Evolutionary conservation across 1,284 basidiomycete species (phyloP), one percentile per base, ranked within the genome.

Genomic region (Porodaedalea pini): DNA sequence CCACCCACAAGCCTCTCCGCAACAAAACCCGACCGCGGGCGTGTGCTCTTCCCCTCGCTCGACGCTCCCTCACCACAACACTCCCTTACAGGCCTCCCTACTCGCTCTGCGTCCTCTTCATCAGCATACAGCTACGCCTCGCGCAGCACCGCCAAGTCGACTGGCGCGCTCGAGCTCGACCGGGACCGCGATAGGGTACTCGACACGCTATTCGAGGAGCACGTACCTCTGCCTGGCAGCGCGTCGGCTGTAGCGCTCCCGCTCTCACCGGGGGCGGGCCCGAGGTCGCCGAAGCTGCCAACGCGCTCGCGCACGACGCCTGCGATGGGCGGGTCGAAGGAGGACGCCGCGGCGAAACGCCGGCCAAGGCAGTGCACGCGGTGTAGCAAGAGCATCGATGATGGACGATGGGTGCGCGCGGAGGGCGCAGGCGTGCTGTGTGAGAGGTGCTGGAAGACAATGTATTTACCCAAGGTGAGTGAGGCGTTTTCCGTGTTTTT

Each of bases 381-480:
- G 61, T 94, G 92, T 69, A 71, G 77, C 57, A 79, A 78, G 67
- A 72, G 65, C 57, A 88, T 94, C 54, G 85, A 87, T 39, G 88
- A 92, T 63, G 87, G 86, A 60, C 77, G 87, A 63, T 94, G 89
- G 88, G 82, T 92, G 61, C 75, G 53, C 37, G 58, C 58, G 64
- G 82, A 79, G 21, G 90, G 87, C 52, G 83, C 77, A 13, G 81
- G 88, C 25, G 75, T 82, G 34, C 72, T 95, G 61, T 95, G 92
- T 70, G 93, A 93, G 68, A 73, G 72, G 63, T 94, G 92, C 70
- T 95, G 92, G 92, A 94, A 94, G 78, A 86, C 90, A 67, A 88
- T 94, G 85, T 95, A 95, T 75, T 71, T 95, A 63, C 92, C 92
- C 56, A 92, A 91, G 78, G 89, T 90, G 62, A 61, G 74, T 66